These are phyloP conservation scores for Tolypocladium paradoxum DNA, from an alignment of 2,329 filamentous ascomycete species.

Conservation along the genomic window DNA sequence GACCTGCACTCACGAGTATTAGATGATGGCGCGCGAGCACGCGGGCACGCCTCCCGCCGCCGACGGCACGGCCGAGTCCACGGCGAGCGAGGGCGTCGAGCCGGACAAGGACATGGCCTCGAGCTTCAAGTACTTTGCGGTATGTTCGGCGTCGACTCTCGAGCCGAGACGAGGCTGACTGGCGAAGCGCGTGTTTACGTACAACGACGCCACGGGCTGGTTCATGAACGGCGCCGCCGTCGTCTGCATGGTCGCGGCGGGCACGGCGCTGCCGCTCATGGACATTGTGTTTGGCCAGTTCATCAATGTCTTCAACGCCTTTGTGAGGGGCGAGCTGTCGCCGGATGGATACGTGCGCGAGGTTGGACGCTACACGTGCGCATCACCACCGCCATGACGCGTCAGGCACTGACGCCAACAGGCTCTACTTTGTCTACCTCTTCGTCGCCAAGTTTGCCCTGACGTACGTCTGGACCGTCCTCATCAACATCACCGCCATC, in stretches of 20 bases:
- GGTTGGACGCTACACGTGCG: slow-evolving; percentile 35
- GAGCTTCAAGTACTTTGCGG: slow-evolving; percentile 16
- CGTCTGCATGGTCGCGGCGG: slow-evolving; percentile 24
- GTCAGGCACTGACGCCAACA: slow-evolving; percentile 10
- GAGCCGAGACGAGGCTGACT: not conserved
- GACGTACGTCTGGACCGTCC: slow-evolving; percentile 41
- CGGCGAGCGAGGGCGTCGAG: not conserved
- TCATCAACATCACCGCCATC: slow-evolving; percentile 27
- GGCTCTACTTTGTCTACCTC: slow-evolving; percentile 46
- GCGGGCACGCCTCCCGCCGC: not conserved
- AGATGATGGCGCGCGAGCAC: not conserved
- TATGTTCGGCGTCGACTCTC: slow-evolving; percentile 1
- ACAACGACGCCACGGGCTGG: slow-evolving; percentile 28
- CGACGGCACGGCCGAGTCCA: not conserved
- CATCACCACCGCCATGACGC: too few species aligned
- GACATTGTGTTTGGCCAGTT: slow-evolving; percentile 46
- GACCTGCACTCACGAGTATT: not conserved
- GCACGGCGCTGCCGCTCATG: slow-evolving; percentile 39
- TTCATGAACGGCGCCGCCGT: slow-evolving; percentile 22
- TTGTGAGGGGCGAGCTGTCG: slow-evolving; percentile 32
- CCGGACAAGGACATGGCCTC: slow-evolving; percentile 6
- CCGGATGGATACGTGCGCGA: slow-evolving; percentile 35
- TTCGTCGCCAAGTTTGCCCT: slow-evolving; percentile 43
- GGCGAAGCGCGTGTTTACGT: slow-evolving; percentile 24
- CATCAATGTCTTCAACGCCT: slow-evolving; percentile 45